Evolutionary conservation across 768 basidiomycete genomes (phyloP).

Genomic region (Daedaleopsis sinensis): DNA sequence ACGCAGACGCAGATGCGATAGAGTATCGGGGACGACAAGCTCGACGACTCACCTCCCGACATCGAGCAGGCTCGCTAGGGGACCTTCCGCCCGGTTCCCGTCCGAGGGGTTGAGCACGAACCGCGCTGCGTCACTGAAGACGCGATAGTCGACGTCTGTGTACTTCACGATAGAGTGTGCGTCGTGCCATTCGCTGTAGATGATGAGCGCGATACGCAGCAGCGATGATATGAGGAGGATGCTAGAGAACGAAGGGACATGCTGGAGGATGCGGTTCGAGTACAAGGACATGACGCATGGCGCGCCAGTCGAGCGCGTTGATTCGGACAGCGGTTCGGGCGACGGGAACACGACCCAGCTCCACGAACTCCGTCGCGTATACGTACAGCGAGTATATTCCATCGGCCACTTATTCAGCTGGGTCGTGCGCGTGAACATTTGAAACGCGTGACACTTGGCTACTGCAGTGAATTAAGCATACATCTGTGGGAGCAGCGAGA

Average conservation of each 20-base stretch:
- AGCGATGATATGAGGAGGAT: constrained; percentile 57
- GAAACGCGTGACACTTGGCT: no score
- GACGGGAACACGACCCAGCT: no score
- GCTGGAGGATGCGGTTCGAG: constrained; percentile 12
- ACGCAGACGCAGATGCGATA: background rate
- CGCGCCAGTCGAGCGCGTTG: background rate
- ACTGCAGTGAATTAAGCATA: no score
- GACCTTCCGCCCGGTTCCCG: constrained; percentile 63
- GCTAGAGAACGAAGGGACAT: constrained; percentile 46
- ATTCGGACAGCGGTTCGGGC: no score
- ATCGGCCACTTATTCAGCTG: background rate
- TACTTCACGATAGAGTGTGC: constrained; percentile 84
- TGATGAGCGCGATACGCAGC: constrained; percentile 69
- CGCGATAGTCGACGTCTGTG: constrained; percentile 97
- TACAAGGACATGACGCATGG: constrained; percentile 14
- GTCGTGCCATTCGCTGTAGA: constrained; percentile 93
- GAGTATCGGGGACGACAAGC: background rate
- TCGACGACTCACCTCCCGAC: constrained; percentile 74
- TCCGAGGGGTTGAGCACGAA: constrained; percentile 52
- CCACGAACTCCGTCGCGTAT: no score
- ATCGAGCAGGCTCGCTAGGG: constrained; percentile 44
- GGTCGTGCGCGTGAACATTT: no score
- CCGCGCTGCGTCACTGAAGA: constrained; percentile 89
- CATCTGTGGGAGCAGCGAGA: background rate
- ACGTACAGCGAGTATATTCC: background rate